A percentile compares a stretch with the other conserved stretches of the same genome.
These are phyloP conservation scores for Piromyces sp. DNA, from an alignment of 192 early-diverging fungal genomes.

Conservation along the genomic window DNA sequence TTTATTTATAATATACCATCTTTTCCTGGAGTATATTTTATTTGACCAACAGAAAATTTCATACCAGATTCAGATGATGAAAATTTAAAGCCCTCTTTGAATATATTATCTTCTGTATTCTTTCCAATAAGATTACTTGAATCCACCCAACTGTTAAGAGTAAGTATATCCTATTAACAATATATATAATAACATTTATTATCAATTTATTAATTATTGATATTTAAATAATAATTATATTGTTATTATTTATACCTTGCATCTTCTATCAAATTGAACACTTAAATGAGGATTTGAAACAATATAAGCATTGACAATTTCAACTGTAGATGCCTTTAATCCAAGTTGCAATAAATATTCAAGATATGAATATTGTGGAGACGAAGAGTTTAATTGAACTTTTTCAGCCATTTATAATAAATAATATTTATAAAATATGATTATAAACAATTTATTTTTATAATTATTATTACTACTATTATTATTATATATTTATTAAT, in stretches of 20 bases:
- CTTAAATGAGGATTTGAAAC: conserved; percentile 31
- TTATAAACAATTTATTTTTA: no score
- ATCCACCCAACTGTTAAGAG: conserved; percentile 22
- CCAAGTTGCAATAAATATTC: conserved; percentile 37
- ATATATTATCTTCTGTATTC: conserved; percentile 42
- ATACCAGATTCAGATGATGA: conserved; percentile 14
- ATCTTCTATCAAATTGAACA: conserved; percentile 27
- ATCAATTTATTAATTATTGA: no score
- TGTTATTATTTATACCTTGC: conserved; percentile 13
- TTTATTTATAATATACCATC: conserved; percentile 1
- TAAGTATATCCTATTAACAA: conserved; percentile 24
- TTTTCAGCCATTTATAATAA: not conserved
- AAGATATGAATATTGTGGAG: conserved; percentile 25
- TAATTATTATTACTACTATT: no score
- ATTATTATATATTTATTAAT: no score
- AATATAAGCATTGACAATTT: conserved; percentile 20
- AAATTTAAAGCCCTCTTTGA: conserved; percentile 32
- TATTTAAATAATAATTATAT: no score
- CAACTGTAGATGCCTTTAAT: conserved; percentile 30
- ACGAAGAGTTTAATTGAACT: conserved; percentile 14
- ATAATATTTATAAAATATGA: no score
- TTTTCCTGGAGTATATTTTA: not conserved
- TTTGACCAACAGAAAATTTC: conserved; percentile 16
- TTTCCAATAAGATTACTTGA: conserved; percentile 16
- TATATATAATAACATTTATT: no score